phyloP scores from a whole-genome alignment of 441 rosid species.

The Croton laevigatus region DNA sequence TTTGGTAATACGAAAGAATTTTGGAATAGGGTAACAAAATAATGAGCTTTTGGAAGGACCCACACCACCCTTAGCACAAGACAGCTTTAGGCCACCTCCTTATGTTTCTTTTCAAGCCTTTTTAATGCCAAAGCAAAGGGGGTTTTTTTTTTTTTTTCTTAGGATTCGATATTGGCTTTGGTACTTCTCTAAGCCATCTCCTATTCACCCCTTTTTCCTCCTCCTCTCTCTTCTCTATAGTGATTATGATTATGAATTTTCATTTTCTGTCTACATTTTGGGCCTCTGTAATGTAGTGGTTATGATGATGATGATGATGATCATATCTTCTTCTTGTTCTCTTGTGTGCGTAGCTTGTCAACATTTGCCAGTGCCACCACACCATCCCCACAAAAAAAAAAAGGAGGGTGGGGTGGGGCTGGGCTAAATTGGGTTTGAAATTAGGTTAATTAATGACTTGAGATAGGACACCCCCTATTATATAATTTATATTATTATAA shows the following conservation, averaged over 20 bases:
- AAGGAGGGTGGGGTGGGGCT: no score
- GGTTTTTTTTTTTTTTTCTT: constrained; percentile 30
- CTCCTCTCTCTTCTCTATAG: constrained; percentile 19
- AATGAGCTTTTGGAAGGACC: constrained; percentile 21
- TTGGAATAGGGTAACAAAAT: not conserved
- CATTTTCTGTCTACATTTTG: not conserved
- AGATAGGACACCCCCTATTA: no score
- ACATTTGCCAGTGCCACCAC: not conserved
- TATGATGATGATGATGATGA: constrained; percentile 7
- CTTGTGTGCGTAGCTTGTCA: constrained; percentile 2
- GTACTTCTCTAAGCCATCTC: constrained; percentile 22
- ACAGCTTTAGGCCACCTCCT: constrained; percentile 40
- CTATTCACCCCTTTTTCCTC: constrained; percentile 11
- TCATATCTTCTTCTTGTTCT: constrained; percentile 17
- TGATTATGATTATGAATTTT: constrained; percentile 17
- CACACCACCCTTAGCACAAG: constrained; percentile 13
- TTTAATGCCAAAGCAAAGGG: not conserved
- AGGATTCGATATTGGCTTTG: constrained; percentile 45
- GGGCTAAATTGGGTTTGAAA: no score
- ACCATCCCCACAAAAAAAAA: not conserved
- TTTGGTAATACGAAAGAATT: constrained; percentile 37
- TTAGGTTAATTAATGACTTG: no score
- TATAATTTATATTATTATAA: no score
- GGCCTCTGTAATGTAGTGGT: not conserved
- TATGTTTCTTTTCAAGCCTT: not conserved